Conservation (phyloP, 208 protist species). For the Porcisia hertigi region DNA sequence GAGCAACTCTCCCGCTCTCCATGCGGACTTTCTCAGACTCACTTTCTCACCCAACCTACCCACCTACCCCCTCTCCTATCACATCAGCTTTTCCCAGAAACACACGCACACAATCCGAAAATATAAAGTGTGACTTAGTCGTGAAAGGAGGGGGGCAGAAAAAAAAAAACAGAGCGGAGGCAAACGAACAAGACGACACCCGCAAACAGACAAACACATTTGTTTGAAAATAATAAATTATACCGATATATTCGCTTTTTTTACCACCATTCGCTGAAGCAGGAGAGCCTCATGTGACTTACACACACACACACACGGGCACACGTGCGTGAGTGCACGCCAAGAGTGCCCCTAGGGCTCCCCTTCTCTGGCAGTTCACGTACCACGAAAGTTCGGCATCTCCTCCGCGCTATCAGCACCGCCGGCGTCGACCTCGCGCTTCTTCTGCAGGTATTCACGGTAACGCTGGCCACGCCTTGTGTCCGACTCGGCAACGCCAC, state of each 20-base stretch:
- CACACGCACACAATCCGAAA: neutral
- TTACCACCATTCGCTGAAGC: neutral
- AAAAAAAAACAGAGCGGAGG: neutral
- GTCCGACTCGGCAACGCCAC: conserved; percentile 14
- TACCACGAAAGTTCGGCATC: neutral
- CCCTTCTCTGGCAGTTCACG: conserved; percentile 1
- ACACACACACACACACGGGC: neutral
- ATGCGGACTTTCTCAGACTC: neutral
- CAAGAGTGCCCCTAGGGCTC: neutral
- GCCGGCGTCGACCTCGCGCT: conserved; percentile 16
- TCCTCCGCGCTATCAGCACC: conserved; percentile 5
- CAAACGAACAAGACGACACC: neutral
- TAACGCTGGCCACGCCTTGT: conserved; percentile 57
- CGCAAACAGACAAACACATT: neutral
- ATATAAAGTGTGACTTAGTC: neutral
- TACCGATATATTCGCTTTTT: neutral
- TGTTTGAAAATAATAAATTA: neutral
- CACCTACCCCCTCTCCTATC: neutral
- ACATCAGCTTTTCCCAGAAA: neutral
- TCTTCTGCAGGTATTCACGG: conserved; percentile 73
- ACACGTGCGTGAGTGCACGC: too few relatives aligned
- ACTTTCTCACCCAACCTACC: too few relatives aligned
- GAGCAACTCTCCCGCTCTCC: neutral
- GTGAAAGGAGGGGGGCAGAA: too few relatives aligned
- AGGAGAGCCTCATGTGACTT: neutral